phyloP scores from a whole-genome alignment of 305 asterid species.

The Rubia occidens region DNA sequence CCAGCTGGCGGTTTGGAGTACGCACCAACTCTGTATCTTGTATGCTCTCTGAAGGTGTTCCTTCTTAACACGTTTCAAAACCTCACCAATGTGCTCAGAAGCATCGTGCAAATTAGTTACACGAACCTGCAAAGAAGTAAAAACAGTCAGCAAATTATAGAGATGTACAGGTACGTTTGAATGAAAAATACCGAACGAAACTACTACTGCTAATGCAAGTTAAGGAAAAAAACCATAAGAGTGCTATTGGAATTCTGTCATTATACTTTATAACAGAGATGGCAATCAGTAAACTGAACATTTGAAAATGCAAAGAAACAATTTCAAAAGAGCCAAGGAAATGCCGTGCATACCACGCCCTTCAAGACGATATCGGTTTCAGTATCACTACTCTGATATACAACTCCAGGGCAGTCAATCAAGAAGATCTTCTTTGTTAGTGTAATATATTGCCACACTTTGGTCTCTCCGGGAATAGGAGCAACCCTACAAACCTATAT shows the following conservation, averaged over 20 bases:
- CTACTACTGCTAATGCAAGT: not conserved
- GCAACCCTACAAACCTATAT: slow-evolving; percentile 93
- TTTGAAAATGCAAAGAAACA: slow-evolving; percentile 4
- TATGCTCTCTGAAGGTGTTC: slow-evolving; percentile 79
- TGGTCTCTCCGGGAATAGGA: slow-evolving; percentile 96
- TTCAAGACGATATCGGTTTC: slow-evolving; percentile 86
- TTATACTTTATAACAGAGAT: not conserved
- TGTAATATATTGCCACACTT: slow-evolving; percentile 96
- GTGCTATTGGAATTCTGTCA: not conserved
- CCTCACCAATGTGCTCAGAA: slow-evolving; percentile 90
- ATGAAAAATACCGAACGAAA: not conserved
- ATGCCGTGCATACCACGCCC: slow-evolving; percentile 69
- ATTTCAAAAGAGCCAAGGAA: not conserved
- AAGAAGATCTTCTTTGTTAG: slow-evolving; percentile 83
- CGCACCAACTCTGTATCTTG: slow-evolving; percentile 66
- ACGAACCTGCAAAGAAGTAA: slow-evolving; percentile 47
- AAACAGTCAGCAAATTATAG: slow-evolving; percentile 4
- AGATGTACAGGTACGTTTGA: not conserved
- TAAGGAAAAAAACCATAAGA: not conserved
- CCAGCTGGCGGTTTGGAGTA: not conserved
- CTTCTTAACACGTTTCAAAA: slow-evolving; percentile 74
- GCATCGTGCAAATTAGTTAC: slow-evolving; percentile 92
- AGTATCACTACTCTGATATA: slow-evolving; percentile 65
- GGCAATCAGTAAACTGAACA: not conserved
- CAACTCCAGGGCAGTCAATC: slow-evolving; percentile 97